These are phyloP conservation scores for Penicillium flavigenum DNA, from an alignment of 495 filamentous ascomycete genomes.

Conservation along the genomic window DNA sequence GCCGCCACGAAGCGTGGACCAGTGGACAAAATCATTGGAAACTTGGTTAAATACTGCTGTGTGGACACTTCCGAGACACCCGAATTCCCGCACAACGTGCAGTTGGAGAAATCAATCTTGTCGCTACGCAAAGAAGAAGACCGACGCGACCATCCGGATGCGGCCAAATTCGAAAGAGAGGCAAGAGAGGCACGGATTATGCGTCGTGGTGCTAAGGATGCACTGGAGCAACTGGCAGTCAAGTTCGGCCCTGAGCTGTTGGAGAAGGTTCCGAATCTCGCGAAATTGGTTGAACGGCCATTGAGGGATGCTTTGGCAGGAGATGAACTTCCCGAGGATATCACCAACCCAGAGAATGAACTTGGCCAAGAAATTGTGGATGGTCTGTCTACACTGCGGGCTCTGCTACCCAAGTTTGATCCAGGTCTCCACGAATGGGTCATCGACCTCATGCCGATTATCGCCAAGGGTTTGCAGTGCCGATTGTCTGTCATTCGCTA, in stretches of 20 bases:
- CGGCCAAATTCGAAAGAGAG: constrained; percentile 82
- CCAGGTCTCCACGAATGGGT: constrained; percentile 72
- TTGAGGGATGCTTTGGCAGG: constrained; percentile 69
- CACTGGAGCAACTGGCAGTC: constrained; percentile 78
- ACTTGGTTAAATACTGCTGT: constrained; percentile 94
- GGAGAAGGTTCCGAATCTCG: constrained; percentile 75
- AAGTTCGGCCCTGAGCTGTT: constrained; percentile 77
- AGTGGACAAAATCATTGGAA: constrained; percentile 89
- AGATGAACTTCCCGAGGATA: constrained; percentile 65
- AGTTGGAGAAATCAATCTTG: constrained; percentile 73
- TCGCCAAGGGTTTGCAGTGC: constrained; percentile 82
- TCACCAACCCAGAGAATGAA: constrained; percentile 63
- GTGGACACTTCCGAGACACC: constrained; percentile 96
- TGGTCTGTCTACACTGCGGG: constrained; percentile 86
- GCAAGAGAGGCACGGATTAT: constrained; percentile 83
- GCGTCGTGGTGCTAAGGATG: constrained; percentile 89
- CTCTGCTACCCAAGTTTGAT: constrained; percentile 81
- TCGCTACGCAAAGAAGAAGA: constrained; percentile 97
- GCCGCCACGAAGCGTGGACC: constrained; percentile 70
- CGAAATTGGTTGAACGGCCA: constrained; percentile 74
- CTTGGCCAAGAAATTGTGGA: constrained; percentile 92
- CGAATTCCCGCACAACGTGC: constrained; percentile 78
- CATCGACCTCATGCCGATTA: constrained; percentile 75
- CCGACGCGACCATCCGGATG: constrained; percentile 85
- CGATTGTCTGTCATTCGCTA: constrained; percentile 89